Evolutionary conservation across 2,329 filamentous ascomycete species (phyloP), one percentile per base, ranked within the genome.

Genomic region (Nothopassalora personata): DNA sequence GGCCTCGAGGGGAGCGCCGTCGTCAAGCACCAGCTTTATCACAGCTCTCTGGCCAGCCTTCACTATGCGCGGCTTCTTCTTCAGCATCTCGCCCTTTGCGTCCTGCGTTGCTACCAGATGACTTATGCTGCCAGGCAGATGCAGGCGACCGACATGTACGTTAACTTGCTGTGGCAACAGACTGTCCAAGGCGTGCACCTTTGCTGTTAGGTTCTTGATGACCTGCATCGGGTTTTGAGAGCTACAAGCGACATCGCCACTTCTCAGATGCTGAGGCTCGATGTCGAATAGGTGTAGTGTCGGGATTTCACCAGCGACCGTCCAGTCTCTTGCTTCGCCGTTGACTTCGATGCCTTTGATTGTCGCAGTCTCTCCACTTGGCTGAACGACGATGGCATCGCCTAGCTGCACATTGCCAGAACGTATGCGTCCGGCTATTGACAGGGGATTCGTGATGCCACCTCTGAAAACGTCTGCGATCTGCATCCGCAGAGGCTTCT

Each of bases 141-240:
- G 89, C 53, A 97, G 76, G 8, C 91, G 82, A 0, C 94, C 94
- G 19, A 91, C 81, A 72, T 97, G 92, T 8, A 99, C 85, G 69
- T 97, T 93, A 9, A 97, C 84, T 27, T 85, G 84, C 84, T 93
- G 94, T 0, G 93, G 93, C 75, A 92, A 87, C 15, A 99, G 76
- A 63, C 93, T 87, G 61, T 96, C 91, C 68, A 97, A 96, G 0
- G 92, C 91, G 57, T 97, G 81, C 10, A 94, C 86, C 74, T 96
- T 96, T 61, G 89, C 85, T 1, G 84, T 90, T 68, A 97, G 92
- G 0, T 79, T 82, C 58, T 87, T 88, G 59, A 90, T 79, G 60
- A 88, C 89, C 28, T 79, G 76, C 34, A 96, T 86, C 0, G 91
- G 87, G 1, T 81, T 79, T 18, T 53, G 49, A 0, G 63, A 39